Base-by-base conservation (phyloP, 2,329 filamentous ascomycete genomes). In the Paramyrothecium sp. region DNA sequence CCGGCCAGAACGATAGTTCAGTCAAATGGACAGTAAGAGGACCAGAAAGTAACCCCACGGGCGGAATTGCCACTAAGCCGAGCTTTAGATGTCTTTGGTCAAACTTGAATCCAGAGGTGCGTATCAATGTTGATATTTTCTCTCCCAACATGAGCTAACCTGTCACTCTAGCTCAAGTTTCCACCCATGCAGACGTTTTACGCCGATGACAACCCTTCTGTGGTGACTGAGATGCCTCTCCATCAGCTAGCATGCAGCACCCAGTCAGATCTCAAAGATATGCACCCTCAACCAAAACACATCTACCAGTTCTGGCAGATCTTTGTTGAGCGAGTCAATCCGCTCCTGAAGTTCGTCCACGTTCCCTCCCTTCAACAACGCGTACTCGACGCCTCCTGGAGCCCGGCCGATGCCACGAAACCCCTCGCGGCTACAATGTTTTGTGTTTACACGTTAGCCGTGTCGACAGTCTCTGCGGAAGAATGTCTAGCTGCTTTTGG, bases 261-360 rank as follows among this genome's bases (percentile, higher is more conserved):
- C 0, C n/a, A 58, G 0, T 23, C 48, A 3, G 23, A 38, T 3
- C 2, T 56, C 5, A 34, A 56, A 8, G 50, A 63, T 1, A 4
- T 63, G 1, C 69, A 73, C 8, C 71, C 71, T 0, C 67, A 73
- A 2, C 67, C 71, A 7, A 65, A 63, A 3, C 61, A 65, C 0
- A 68, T 71, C 7, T 68, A 66, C 22, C 63, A 61, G 4, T 55
- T 69, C 7, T 73, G 71, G 71, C 68, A 74, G n/a, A 57, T 58
- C 0, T 73, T 72, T 34, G 63, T 71, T 16, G 71, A 73, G 38
- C 61, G 56, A 0, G 67, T 72, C 30, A 70, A 74, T 13, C 71
- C 70, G 0, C 56, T 74, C 0, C 59, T 62, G 13, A 73, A 72
- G 55, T 64, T 73, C 2, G 34, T 71, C 0, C 71, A 73, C 38